These are phyloP conservation scores for Chalciporus piperatus DNA, from an alignment of 768 basidiomycete genomes.

Conservation along the genomic window DNA sequence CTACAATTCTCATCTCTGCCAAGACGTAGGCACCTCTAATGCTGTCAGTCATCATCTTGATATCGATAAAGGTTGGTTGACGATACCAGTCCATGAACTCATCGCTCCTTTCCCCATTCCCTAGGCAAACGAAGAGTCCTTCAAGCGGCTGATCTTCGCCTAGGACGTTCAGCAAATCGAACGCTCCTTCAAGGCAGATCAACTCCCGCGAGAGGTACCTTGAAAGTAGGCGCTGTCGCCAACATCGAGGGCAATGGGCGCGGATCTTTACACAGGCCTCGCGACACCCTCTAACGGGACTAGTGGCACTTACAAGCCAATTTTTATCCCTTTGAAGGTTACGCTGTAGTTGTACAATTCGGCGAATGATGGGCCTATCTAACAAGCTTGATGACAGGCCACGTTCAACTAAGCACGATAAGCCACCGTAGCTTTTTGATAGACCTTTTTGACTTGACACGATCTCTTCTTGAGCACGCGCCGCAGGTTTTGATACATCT, in stretches of 20 bases:
- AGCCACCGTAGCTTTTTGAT: too few species aligned
- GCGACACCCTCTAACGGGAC: neutral
- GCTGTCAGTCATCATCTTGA: neutral
- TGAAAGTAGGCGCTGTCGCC: neutral
- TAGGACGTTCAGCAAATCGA: neutral
- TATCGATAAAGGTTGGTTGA: neutral
- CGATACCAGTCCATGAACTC: neutral
- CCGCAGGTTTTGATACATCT: too few species aligned
- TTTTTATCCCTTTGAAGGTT: neutral
- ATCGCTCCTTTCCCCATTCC: neutral
- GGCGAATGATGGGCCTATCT: too few species aligned
- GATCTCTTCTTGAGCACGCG: too few species aligned
- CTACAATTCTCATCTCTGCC: neutral
- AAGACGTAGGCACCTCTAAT: too few species aligned
- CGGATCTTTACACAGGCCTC: neutral
- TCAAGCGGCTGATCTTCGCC: neutral
- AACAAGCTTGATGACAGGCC: too few species aligned
- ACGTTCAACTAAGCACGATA: too few species aligned
- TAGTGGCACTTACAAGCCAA: neutral
- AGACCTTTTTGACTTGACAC: too few species aligned
- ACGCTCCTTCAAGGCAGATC: neutral
- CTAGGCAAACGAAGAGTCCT: neutral
- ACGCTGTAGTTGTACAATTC: neutral
- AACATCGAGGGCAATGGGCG: neutral
- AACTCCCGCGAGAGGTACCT: neutral